Percentiles rank a stretch among this genome's conserved stretches.
phyloP scores from a whole-genome alignment of 176 grass and related monocot species.

The Elaeis guineensis region DNA sequence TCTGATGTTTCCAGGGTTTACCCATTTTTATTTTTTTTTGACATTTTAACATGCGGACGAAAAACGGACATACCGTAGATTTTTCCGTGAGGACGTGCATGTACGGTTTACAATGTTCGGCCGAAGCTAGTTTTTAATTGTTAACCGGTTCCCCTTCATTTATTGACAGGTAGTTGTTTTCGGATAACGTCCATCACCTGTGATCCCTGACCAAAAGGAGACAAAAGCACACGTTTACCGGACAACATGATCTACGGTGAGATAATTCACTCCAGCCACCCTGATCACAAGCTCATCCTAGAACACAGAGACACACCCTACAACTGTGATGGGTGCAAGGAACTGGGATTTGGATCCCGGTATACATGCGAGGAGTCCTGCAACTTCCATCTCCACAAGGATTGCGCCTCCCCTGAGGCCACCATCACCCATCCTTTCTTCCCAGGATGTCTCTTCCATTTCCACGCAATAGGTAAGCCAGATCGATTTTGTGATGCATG shows the following conservation, averaged over 20 bases:
- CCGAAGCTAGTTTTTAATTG: no score
- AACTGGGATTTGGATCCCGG: not conserved
- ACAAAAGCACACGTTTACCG: no score
- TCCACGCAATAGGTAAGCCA: not conserved
- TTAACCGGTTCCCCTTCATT: no score
- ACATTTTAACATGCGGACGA: no score
- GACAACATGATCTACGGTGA: not conserved
- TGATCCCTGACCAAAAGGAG: no score
- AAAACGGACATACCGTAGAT: no score
- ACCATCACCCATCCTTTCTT: constrained; percentile 8
- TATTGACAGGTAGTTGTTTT: no score
- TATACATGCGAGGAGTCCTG: not conserved
- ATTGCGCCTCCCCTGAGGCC: not conserved
- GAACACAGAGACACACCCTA: not conserved
- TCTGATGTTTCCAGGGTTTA: no score
- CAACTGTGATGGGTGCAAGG: not conserved
- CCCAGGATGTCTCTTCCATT: not conserved
- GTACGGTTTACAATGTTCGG: no score
- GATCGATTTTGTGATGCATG: not conserved
- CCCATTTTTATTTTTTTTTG: no score
- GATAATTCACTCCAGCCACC: not conserved
- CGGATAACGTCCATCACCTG: no score
- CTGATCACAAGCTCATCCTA: not conserved
- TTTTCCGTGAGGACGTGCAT: no score
- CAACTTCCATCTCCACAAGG: not conserved